phyloP scores from a whole-genome alignment of 129 eudicot genomes.

The Flaveria bidentis region DNA sequence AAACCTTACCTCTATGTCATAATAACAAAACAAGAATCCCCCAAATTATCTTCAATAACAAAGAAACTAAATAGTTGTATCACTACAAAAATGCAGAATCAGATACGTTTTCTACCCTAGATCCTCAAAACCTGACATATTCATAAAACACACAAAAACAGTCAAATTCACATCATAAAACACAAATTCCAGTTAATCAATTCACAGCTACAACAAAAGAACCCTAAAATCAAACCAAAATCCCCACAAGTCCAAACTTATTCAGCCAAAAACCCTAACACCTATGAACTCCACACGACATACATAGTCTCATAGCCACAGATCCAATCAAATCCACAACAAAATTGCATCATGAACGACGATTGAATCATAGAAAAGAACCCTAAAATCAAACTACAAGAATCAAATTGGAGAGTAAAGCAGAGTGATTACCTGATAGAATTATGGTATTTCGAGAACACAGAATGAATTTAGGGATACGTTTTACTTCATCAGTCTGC shows the following conservation, averaged over 20 bases:
- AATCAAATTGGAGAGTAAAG: constrained; percentile 1
- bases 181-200: background rate
- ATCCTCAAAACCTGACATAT: background rate
- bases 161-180: constrained; percentile 9
- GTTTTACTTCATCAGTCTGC: constrained; percentile 24
- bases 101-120: background rate
- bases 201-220: background rate
- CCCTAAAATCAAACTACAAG: background rate
- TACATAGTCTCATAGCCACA: background rate
- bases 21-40: constrained; percentile 5
- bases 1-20: too few species aligned
- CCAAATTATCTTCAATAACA: background rate
- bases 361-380: background rate
- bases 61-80: background rate
- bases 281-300: background rate
- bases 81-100: constrained; percentile 3
- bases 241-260: background rate
- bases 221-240: background rate
- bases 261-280: background rate
- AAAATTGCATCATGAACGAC: background rate
- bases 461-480: constrained; percentile 12
- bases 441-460: background rate
- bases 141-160: background rate
- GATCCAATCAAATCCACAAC: constrained; percentile 25
- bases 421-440: constrained; percentile 19